Evolutionary conservation across 805 yeast genomes (phyloP), one percentile per base, ranked within the genome.

Genomic region (Wickerhamiella alocasiicola): DNA sequence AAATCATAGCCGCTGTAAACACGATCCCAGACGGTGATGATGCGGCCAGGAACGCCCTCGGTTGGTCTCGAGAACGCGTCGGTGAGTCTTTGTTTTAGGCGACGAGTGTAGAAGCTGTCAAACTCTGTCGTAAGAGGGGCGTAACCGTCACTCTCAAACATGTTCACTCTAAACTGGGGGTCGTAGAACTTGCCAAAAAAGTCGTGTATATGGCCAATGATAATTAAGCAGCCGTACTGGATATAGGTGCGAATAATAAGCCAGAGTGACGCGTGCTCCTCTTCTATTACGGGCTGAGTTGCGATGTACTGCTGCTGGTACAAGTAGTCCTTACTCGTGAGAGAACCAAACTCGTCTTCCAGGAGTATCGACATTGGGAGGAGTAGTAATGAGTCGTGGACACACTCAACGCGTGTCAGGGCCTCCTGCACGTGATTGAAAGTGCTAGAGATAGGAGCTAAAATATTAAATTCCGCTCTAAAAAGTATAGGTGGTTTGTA

Each of bases 31-130:
- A 94, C 78, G 44, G 76, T 72, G 52, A 88, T 76, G 54, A 68
- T 78, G 59, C 99, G 75, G 20, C 99, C 99, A 1, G 99, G 97
- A 16, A 88, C 97, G 39, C 96, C 97, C 45, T 81, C 80, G n/a
- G 93, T 83, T 31, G 95, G 95, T 57, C 95, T 76, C 2, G 93
- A 83, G 60, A 91, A 91, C 61, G 95, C 84, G 62, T 88, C 97
- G 57, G 82, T 94, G 44, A 91, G 73, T 61, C 95, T 80, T 51
- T 71, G 73, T 59, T 91, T 87, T 68, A 91, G 71, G 54, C 97
- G 77, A 53, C 99, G 78, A 31, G 87, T 79, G 60, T 87, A 91
- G 59, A 91, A 93, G 48, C 82, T 76, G 61, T 91, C 99, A 57
- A 88, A 85, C 35, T 85, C 88, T 19, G 91, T 81, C 53, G 80